Evolutionary conservation across 1,139 yeast genomes (phyloP).

Genomic region (Candida freyschussii): DNA sequence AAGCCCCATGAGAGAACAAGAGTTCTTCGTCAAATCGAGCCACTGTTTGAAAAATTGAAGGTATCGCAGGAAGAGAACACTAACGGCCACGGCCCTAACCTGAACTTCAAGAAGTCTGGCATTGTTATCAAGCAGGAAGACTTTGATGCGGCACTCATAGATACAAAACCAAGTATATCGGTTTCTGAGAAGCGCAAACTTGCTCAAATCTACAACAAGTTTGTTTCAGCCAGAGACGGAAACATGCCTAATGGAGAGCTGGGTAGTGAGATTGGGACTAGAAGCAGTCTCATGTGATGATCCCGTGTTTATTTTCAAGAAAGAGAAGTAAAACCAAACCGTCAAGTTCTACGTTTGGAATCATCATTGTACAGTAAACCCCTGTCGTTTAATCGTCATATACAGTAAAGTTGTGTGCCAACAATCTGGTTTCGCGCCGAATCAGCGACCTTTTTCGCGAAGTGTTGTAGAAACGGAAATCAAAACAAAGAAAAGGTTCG

Average conservation of each 20-base stretch:
- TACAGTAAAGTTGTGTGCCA: no score
- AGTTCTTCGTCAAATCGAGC: slow-evolving; percentile 44
- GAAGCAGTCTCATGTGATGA: slow-evolving; percentile 48
- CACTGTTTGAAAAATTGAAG: slow-evolving; percentile 23
- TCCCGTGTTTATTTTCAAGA: neutral
- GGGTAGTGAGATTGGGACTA: slow-evolving; percentile 79
- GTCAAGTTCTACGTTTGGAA: no score
- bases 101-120: slow-evolving; percentile 11
- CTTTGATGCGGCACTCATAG: slow-evolving; percentile 58
- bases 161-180: slow-evolving; percentile 87
- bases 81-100: neutral
- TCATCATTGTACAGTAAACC: no score
- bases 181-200: slow-evolving; percentile 63
- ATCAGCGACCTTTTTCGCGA: no score
- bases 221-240: slow-evolving; percentile 77
- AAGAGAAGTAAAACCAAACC: no score
- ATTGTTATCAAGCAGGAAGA: slow-evolving; percentile 49
- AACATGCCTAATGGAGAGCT: slow-evolving; percentile 86
- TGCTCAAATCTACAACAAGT: slow-evolving; percentile 60
- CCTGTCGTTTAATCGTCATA: no score
- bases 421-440: no score
- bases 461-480: no score
- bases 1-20: slow-evolving; percentile 43
- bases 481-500: slow-evolving; percentile 6
- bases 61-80: slow-evolving; percentile 1